Conservation (phyloP, 2,329 filamentous ascomycete species). For the Pseudophaeomoniella oleicola region DNA sequence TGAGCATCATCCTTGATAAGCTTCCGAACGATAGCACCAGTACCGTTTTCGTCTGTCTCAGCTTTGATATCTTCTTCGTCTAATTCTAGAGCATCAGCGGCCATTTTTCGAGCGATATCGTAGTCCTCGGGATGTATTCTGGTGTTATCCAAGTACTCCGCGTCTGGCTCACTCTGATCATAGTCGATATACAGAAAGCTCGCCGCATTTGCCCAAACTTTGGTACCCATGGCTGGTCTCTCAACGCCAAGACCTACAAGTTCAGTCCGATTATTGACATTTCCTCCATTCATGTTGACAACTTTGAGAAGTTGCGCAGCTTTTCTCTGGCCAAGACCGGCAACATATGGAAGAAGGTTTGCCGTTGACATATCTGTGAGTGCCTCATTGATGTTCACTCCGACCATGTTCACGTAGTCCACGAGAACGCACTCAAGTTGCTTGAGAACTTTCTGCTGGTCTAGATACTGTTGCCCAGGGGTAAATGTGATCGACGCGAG, state of each 20-base stretch:
- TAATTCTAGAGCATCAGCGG: constrained; percentile 85
- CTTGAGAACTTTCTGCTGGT: constrained; percentile 72
- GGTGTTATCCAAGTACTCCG: constrained; percentile 91
- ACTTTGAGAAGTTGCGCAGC: constrained; percentile 74
- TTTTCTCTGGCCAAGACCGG: constrained; percentile 83
- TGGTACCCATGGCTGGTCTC: constrained; percentile 68
- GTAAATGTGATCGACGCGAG: constrained; percentile 79
- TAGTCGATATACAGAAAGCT: constrained; percentile 89
- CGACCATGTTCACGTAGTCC: constrained; percentile 94
- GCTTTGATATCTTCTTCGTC: constrained; percentile 97
- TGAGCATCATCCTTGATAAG: constrained; percentile 90
- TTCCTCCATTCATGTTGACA: constrained; percentile 80
- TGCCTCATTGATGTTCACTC: constrained; percentile 89
- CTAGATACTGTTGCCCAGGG: constrained; percentile 74
- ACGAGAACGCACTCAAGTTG: constrained; percentile 93
- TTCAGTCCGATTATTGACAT: constrained; percentile 70
- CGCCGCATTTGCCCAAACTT: constrained; percentile 92
- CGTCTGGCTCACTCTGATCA: constrained; percentile 63
- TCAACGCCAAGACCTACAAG: constrained; percentile 78
- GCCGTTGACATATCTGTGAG: constrained; percentile 68
- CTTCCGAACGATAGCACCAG: constrained; percentile 81
- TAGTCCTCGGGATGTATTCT: constrained; percentile 98
- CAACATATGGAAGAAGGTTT: constrained; percentile 78
- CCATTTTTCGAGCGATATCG: constrained; percentile 95
- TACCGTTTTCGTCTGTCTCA: constrained; percentile 78